Evolutionary conservation across 441 rosid species (phyloP).

Genomic region (Jatropha multifida): DNA sequence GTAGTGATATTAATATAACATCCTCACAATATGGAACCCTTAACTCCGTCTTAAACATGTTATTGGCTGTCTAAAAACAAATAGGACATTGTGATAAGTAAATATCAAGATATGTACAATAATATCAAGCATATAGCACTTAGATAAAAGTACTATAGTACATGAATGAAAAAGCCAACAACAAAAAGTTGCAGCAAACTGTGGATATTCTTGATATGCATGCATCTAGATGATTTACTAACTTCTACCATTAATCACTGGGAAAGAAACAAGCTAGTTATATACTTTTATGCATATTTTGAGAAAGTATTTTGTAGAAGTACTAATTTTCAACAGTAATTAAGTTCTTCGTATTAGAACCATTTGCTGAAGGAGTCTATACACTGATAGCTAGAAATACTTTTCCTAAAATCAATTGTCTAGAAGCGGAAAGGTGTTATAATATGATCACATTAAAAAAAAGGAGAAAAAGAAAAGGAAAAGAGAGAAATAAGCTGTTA

Average conservation of each 20-base stretch:
- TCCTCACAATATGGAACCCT: neutral
- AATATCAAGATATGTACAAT: too few species aligned
- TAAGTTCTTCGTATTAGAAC: neutral
- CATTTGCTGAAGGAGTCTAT: neutral
- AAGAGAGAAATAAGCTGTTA: neutral
- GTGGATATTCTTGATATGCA: neutral
- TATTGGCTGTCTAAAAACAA: too few species aligned
- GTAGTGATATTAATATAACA: neutral
- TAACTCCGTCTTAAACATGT: too few species aligned
- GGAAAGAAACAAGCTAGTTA: neutral
- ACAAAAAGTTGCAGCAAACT: neutral
- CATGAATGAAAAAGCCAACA: too few species aligned
- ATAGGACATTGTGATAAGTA: too few species aligned
- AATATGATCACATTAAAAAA: too few species aligned
- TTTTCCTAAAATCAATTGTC: neutral
- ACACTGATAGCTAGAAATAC: neutral
- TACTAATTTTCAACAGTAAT: neutral
- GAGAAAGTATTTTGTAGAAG: neutral
- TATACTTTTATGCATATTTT: too few species aligned
- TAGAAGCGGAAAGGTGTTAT: too few species aligned
- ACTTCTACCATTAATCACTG: neutral
- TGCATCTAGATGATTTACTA: too few species aligned
- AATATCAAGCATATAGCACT: too few species aligned
- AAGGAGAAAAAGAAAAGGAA: too few species aligned
- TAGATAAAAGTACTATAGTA: too few species aligned